These are phyloP conservation scores for Phanerochaete carnosa DNA, from an alignment of 768 basidiomycete species.

Conservation along the genomic window DNA sequence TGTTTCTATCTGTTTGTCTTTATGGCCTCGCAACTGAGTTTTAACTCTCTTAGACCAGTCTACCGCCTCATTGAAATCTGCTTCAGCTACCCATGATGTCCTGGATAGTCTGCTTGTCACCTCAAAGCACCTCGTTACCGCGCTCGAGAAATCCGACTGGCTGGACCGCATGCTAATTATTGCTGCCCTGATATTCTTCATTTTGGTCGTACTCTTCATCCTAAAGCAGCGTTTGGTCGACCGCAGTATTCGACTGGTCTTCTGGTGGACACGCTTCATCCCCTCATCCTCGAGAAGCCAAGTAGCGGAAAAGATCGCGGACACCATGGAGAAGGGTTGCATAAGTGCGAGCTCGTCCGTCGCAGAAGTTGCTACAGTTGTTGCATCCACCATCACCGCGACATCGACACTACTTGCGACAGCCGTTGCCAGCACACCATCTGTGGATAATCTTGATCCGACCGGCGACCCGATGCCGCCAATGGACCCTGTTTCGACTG, in stretches of 20 bases:
- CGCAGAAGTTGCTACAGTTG: neutral
- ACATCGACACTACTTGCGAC: neutral
- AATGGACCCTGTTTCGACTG: neutral
- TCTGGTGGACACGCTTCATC: conserved; percentile 85
- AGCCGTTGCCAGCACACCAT: neutral
- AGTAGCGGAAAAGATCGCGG: conserved; percentile 28
- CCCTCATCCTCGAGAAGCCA: conserved; percentile 41
- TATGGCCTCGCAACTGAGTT: neutral
- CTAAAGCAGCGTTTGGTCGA: conserved; percentile 86
- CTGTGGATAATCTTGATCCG: neutral
- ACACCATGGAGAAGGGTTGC: conserved; percentile 34
- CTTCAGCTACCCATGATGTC: conserved; percentile 74
- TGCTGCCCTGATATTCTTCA: conserved; percentile 76
- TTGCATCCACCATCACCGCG: neutral
- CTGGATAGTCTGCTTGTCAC: conserved; percentile 69
- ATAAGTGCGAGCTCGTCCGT: neutral
- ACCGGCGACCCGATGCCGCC: neutral
- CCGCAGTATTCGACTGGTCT: conserved; percentile 69
- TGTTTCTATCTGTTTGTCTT: neutral
- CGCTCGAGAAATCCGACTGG: conserved; percentile 89
- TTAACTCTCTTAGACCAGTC: conserved; percentile 57
- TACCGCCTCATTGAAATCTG: conserved; percentile 68
- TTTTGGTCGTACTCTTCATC: conserved; percentile 81
- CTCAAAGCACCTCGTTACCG: conserved; percentile 82
- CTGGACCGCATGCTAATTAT: conserved; percentile 87